A percentile compares a stretch with the other conserved stretches of the same genome.
phyloP scores from a whole-genome alignment of 2,329 filamentous ascomycete species.

The Cladorrhinum sp. region DNA sequence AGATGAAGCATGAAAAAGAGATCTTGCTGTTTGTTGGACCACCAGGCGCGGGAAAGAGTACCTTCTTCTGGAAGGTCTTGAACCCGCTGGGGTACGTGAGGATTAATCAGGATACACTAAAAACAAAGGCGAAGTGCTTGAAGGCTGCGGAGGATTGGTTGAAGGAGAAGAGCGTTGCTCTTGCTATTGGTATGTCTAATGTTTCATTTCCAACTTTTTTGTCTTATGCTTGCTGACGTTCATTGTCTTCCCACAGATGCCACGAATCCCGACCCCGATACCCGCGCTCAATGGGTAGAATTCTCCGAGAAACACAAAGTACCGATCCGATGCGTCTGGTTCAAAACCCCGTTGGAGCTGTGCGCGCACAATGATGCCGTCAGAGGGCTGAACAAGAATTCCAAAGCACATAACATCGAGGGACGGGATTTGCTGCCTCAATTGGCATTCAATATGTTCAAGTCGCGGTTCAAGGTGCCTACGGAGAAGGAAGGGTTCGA shows the following conservation, averaged over 20 bases:
- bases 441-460: conserved; percentile 76
- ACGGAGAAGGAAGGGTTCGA: conserved; percentile 74
- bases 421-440: conserved; percentile 68
- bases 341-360: conserved; percentile 67
- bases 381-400: conserved; percentile 59
- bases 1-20: conserved; percentile 65
- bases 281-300: conserved; percentile 72
- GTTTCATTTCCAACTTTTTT: background rate
- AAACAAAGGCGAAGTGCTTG: conserved; percentile 66
- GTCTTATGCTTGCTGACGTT: background rate
- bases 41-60: conserved; percentile 88
- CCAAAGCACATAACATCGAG: conserved; percentile 69
- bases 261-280: conserved; percentile 83
- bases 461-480: conserved; percentile 70
- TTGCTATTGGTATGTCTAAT: conserved; percentile 68
- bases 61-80: conserved; percentile 77
- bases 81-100: conserved; percentile 76
- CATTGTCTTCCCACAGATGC: conserved; percentile 61
- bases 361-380: conserved; percentile 86
- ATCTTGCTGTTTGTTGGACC: conserved; percentile 84
- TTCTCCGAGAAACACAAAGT: conserved; percentile 68
- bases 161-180: conserved; percentile 56
- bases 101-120: conserved; percentile 87
- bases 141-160: conserved; percentile 68
- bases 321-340: conserved; percentile 81